A percentile compares a stretch with the other conserved stretches of the same genome.
phyloP scores from a whole-genome alignment of 768 basidiomycete genomes.

The Candolleomyces aberdarensis region DNA sequence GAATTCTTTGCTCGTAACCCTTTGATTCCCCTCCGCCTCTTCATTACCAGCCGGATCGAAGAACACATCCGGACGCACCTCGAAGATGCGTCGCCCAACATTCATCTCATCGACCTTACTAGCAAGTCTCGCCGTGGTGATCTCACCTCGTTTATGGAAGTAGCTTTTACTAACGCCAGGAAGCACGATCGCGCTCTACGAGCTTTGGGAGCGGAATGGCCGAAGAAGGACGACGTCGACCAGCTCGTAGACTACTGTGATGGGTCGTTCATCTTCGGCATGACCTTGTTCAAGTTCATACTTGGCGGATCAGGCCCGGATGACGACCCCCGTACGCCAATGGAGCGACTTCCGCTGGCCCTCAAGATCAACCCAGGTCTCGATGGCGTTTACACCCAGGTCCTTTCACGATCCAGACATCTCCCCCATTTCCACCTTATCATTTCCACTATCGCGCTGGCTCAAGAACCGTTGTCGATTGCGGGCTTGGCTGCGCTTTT shows the following conservation, averaged over 20 bases:
- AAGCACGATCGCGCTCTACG: background rate
- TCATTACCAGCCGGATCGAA: background rate
- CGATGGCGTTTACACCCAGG: background rate
- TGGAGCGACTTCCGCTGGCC: background rate
- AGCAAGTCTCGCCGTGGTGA: background rate
- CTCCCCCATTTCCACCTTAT: background rate
- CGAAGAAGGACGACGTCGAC: background rate
- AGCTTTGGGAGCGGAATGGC: background rate
- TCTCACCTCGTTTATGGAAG: background rate
- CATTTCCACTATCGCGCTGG: background rate
- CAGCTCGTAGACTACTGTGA: background rate
- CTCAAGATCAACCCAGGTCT: background rate
- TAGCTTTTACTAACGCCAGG: background rate
- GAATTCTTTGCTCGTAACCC: background rate
- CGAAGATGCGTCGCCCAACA: background rate
- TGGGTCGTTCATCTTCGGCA: slow-evolving; percentile 19
- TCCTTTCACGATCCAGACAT: background rate
- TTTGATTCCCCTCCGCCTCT: background rate
- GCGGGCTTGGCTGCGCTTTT: background rate
- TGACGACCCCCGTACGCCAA: background rate
- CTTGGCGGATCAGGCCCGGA: background rate
- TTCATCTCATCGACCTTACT: background rate
- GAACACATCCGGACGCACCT: background rate
- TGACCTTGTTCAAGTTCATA: background rate
- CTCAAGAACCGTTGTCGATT: background rate